These are phyloP conservation scores for Globisporangium acanthophoron DNA, from an alignment of 352 stramenopile genomes.

Conservation along the genomic window DNA sequence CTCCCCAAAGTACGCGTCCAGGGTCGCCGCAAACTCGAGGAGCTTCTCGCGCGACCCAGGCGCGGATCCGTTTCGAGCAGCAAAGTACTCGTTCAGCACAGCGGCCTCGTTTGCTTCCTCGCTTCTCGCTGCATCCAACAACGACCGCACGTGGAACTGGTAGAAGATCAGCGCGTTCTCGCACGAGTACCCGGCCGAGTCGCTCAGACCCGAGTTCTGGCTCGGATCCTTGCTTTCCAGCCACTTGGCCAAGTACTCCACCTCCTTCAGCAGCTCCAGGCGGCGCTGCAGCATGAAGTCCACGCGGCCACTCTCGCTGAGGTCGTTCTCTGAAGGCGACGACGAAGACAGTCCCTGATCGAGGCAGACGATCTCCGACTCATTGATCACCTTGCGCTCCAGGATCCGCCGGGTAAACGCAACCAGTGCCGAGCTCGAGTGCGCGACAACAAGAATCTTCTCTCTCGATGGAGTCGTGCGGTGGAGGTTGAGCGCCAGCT, in stretches of 20 bases:
- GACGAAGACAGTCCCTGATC: slow-evolving; percentile 43
- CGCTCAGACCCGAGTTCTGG: slow-evolving; percentile 43
- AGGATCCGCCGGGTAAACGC: slow-evolving; percentile 95
- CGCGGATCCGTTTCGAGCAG: slow-evolving; percentile 20
- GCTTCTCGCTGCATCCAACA: slow-evolving; percentile 46
- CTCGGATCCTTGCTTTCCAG: slow-evolving; percentile 54
- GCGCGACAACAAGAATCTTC: slow-evolving; percentile 92
- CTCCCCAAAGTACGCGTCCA: slow-evolving; percentile 92
- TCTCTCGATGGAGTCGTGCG: slow-evolving; percentile 70
- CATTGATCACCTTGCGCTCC: slow-evolving; percentile 62
- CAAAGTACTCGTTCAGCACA: slow-evolving; percentile 34
- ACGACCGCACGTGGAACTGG: slow-evolving; percentile 81
- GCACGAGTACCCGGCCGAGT: slow-evolving; percentile 91
- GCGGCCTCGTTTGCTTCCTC: slow-evolving; percentile 8
- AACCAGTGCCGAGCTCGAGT: slow-evolving; percentile 94
- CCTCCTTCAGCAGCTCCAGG: slow-evolving; percentile 85
- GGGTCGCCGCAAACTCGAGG: slow-evolving; percentile 43
- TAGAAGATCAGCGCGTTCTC: slow-evolving; percentile 96
- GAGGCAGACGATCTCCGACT: slow-evolving; percentile 90
- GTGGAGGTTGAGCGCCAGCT: slow-evolving; percentile 93
- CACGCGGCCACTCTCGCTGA: slow-evolving; percentile 91
- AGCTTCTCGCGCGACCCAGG: slow-evolving; percentile 21
- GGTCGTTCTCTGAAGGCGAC: slow-evolving; percentile 48
- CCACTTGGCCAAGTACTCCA: slow-evolving; percentile 90
- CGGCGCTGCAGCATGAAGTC: slow-evolving; percentile 65